Evolutionary conservation across 495 filamentous ascomycete genomes (phyloP).

Genomic region (Collariella sp.): DNA sequence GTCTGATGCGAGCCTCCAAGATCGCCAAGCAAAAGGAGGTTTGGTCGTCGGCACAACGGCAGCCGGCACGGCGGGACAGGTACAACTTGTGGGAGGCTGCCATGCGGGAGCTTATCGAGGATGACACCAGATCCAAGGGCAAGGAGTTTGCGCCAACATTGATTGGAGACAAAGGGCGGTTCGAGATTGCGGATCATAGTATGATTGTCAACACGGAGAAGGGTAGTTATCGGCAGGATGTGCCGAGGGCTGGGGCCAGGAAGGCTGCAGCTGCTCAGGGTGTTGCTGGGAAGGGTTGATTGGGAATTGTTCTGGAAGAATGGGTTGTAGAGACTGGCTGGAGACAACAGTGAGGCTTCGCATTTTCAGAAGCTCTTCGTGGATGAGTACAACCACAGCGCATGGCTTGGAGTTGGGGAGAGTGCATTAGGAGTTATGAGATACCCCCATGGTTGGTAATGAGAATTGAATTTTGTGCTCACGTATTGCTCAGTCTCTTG

Average conservation of each 20-base stretch:
- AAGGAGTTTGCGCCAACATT: constrained; percentile 58
- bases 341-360: no score
- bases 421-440: neutral
- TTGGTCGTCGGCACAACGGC: constrained; percentile 29
- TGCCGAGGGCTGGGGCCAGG: constrained; percentile 22
- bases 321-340: neutral
- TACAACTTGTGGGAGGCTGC: constrained; percentile 37
- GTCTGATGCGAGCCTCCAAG: constrained; percentile 39
- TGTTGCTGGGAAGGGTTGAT: constrained; percentile 12
- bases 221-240: constrained; percentile 27
- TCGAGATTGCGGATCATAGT: constrained; percentile 42
- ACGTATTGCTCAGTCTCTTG: no score
- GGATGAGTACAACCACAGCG: neutral
- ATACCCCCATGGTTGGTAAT: neutral
- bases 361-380: neutral
- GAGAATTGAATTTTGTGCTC: neutral
- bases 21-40: constrained; percentile 43
- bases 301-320: no score
- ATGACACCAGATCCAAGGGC: constrained; percentile 49
- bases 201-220: constrained; percentile 40
- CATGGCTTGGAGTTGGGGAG: constrained; percentile 3
- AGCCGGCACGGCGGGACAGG: constrained; percentile 27
- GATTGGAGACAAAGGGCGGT: constrained; percentile 23
- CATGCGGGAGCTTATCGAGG: constrained; percentile 35
- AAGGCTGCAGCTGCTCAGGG: constrained; percentile 11